Evolutionary conservation across 2,329 filamentous ascomycete genomes (phyloP).

Genomic region (Botryosphaeria dothidea): DNA sequence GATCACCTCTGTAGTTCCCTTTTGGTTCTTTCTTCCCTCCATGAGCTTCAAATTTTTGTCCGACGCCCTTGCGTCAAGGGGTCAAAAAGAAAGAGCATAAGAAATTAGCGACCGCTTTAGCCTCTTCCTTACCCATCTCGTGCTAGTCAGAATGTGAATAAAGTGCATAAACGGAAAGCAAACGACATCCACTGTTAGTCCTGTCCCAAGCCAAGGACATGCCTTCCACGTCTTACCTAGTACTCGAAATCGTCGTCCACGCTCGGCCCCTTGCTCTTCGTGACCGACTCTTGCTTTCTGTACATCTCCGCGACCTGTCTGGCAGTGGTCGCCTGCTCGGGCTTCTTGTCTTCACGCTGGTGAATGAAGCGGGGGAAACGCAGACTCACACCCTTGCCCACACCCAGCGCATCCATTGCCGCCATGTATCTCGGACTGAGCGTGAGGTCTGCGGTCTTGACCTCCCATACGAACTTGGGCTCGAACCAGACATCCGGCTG

Average conservation of each 20-base stretch:
- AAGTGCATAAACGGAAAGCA: neutral
- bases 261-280: constrained; percentile 79
- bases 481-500: constrained; percentile 99
- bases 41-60: no score
- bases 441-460: constrained; percentile 94
- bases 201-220: no score
- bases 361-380: constrained; percentile 94
- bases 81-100: no score
- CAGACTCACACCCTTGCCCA: constrained; percentile 76
- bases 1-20: no score
- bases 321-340: constrained; percentile 82
- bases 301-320: constrained; percentile 96
- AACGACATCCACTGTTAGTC: neutral
- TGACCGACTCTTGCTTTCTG: constrained; percentile 85
- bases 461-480: constrained; percentile 92
- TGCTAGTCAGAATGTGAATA: no score
- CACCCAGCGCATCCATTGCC: constrained; percentile 75
- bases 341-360: constrained; percentile 91
- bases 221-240: constrained; percentile 43
- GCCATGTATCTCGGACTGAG: constrained; percentile 91
- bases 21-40: no score
- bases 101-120: no score
- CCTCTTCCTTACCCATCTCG: no score
- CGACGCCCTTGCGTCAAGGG: no score
- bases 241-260: constrained; percentile 99